Percentiles rank a stretch among this genome's conserved stretches.
Conservation (phyloP, 2,329 filamentous ascomycete genomes). For the Didymella arachidicola region DNA sequence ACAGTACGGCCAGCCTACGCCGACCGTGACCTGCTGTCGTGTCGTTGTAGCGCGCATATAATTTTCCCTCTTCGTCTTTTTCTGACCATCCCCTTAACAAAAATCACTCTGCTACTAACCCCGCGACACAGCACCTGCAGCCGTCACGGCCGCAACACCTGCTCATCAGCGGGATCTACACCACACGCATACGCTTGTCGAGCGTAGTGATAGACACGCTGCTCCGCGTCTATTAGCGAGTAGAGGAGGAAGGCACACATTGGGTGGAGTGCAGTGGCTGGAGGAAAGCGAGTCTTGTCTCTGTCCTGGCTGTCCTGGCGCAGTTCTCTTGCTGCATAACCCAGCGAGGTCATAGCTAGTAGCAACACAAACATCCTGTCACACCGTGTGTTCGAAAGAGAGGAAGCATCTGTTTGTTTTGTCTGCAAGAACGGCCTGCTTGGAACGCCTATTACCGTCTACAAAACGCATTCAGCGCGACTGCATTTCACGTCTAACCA, state of each 20-base stretch:
- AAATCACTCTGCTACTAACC: conserved; percentile 10
- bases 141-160: conserved; percentile 12
- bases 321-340: conserved; percentile 44
- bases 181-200: conserved; percentile 22
- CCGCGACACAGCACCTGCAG: conserved; percentile 11
- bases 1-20: not conserved
- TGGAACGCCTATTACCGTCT: conserved; percentile 36
- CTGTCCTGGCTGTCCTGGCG: conserved; percentile 43
- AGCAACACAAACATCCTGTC: conserved; percentile 56
- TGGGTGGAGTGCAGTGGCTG: conserved; percentile 45
- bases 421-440: conserved; percentile 40
- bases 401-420: conserved; percentile 53
- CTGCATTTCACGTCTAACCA: conserved; percentile 38
- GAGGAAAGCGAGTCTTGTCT: conserved; percentile 45
- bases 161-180: conserved; percentile 15
- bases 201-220: conserved; percentile 28
- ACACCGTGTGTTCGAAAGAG: conserved; percentile 51
- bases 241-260: conserved; percentile 43
- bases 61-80: not conserved
- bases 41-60: not conserved
- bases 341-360: conserved; percentile 57
- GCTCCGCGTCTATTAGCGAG: conserved; percentile 31
- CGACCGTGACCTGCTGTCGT: not conserved
- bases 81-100: not conserved
- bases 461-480: conserved; percentile 34